Base-by-base conservation (phyloP, 192 early-diverging fungal genomes). In the Funneliformis geosporum region DNA sequence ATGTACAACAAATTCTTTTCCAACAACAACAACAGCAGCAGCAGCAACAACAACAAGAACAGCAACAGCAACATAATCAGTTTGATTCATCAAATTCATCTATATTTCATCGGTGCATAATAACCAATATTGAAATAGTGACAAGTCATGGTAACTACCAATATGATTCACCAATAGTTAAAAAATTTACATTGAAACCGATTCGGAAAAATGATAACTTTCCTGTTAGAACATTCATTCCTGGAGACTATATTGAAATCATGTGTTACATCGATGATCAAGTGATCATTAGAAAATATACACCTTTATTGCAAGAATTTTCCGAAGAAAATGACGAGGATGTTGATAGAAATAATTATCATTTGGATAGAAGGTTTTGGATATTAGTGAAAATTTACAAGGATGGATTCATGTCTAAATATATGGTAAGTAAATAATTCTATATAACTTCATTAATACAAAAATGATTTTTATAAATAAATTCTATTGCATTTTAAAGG, bases 181-280 rank as follows among this genome's bases (percentile, higher is more conserved):
- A 64, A 42, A n/a, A 64, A 16, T 76, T 76, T 62, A 76, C 60
- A 12, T 76, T 76, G n/a, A 60, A 38, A 33, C 4, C 33, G 6
- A 66, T 66, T 66, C 64, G 16, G 28, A 25, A 25, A 38, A 14
- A 33, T 38, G 64, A 66, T 33, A 38, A 38, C 14, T 66, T 43
- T 42, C 55, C 75, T 21, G 16, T 21, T 55, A 55, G 50, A 27
- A 76, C 44, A 64, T 61, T 76, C 73, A 21, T 79, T 25, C 78
- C 78, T 7, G 78, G 78, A 2, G 68, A 79, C 27, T 79, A 25
- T 42, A 72, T 79, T 44, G 78, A 79, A 61, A 50, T 79, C 55
- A 64, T 65, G 55, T 50, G 68, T 39, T 21, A 43, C 18, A 44
- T 72, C 16, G 59, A 79, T 39, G 23, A 61, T 11, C 50, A 72